Percentiles rank a stretch among this genome's conserved stretches.
Conservation (phyloP, 805 yeast genomes). For the Saturnispora hagleri region DNA sequence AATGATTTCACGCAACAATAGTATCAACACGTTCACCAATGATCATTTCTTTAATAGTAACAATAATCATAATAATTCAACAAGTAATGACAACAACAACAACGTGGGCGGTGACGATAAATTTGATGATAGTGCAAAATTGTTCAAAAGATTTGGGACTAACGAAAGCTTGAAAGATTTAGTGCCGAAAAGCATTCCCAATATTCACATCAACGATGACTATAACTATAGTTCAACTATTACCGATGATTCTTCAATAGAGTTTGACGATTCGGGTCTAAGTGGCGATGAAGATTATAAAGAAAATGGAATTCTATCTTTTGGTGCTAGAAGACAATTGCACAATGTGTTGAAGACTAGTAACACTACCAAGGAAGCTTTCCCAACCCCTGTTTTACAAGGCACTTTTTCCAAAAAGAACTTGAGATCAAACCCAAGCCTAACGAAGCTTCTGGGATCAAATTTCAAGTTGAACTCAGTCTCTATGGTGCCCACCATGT, state of each 20-base stretch:
- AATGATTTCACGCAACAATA: not conserved
- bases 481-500: not conserved
- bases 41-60: not conserved
- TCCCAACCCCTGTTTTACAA: slow-evolving; percentile 9
- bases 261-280: not conserved
- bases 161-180: slow-evolving; percentile 7
- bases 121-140: slow-evolving; percentile 3
- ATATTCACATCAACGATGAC: not conserved
- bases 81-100: not conserved
- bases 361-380: not conserved
- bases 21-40: not conserved
- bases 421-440: slow-evolving; percentile 9
- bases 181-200: not conserved
- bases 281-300: not conserved
- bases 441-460: slow-evolving; percentile 1
- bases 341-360: not conserved
- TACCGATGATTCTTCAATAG: slow-evolving; percentile 2
- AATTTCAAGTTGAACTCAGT: not conserved
- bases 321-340: slow-evolving; percentile 8
- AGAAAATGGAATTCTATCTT: slow-evolving; percentile 12
- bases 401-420: slow-evolving; percentile 15
- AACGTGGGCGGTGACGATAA: not conserved
- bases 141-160: slow-evolving; percentile 5
- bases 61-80: not conserved
- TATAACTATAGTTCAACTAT: not conserved